phyloP scores from a whole-genome alignment of 441 rosid genomes.

The Monsonia emarginata region DNA sequence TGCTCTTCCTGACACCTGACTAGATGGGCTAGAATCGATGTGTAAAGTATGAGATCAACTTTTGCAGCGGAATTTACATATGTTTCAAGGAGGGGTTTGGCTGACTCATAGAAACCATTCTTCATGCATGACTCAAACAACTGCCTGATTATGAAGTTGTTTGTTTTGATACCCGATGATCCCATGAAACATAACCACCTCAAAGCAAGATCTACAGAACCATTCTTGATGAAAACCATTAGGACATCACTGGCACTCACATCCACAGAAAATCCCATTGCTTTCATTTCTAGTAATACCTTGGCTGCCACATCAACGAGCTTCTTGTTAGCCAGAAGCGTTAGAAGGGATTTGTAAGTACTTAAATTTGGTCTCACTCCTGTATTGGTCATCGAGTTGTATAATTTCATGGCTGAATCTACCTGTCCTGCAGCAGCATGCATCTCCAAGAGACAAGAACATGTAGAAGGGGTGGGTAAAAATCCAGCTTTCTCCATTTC shows the following conservation, averaged over 20 bases:
- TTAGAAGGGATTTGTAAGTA: constrained; percentile 66
- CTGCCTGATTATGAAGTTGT: constrained; percentile 84
- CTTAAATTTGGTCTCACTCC: constrained; percentile 84
- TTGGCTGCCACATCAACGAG: constrained; percentile 94
- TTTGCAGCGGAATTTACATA: constrained; percentile 68
- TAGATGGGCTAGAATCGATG: constrained; percentile 85
- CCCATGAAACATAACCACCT: constrained; percentile 93
- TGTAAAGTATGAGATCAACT: constrained; percentile 87
- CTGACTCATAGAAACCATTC: constrained; percentile 72
- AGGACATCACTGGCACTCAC: constrained; percentile 90
- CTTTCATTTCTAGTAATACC: constrained; percentile 88
- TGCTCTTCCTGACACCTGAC: constrained; percentile 84
- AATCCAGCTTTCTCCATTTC: constrained; percentile 97
- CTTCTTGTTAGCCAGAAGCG: constrained; percentile 76
- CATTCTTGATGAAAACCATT: constrained; percentile 89
- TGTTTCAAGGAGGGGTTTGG: constrained; percentile 72
- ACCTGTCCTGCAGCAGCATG: constrained; percentile 83
- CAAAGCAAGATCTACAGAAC: constrained; percentile 76
- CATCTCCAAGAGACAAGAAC: constrained; percentile 84
- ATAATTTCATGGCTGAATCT: constrained; percentile 82
- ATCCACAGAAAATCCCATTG: constrained; percentile 81
- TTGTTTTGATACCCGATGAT: constrained; percentile 80
- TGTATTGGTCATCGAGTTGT: constrained; percentile 84
- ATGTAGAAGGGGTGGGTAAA: constrained; percentile 83
- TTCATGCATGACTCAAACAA: constrained; percentile 92